Evolutionary conservation across 352 stramenopile genomes (phyloP).

Genomic region (Achlya hypogyna): DNA sequence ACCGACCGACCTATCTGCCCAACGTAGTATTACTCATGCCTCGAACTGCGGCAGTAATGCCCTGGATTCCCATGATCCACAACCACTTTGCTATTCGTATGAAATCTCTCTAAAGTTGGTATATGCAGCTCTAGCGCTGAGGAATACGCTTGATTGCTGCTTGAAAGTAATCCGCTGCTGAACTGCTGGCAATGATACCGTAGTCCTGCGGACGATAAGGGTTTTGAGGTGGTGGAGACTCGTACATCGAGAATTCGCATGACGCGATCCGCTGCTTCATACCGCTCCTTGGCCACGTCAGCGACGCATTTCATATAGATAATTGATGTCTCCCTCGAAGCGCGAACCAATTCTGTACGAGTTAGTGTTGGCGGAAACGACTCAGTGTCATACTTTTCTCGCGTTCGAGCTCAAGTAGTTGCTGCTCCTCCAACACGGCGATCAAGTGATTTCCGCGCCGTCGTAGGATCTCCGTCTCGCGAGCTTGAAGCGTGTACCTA

Average conservation of each 20-base stretch:
- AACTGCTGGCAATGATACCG: not conserved
- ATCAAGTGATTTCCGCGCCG: not conserved
- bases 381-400: not conserved
- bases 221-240: not conserved
- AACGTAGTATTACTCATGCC: too few species aligned
- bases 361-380: not conserved
- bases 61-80: too few species aligned
- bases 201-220: not conserved
- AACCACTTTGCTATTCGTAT: too few species aligned
- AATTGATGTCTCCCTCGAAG: not conserved
- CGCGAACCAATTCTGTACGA: not conserved
- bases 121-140: not conserved
- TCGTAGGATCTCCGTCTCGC: not conserved
- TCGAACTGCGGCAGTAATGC: too few species aligned
- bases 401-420: not conserved
- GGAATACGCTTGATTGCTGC: not conserved
- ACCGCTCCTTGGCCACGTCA: conserved; percentile 42
- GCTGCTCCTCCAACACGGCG: not conserved
- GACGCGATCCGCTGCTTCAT: conserved; percentile 56
- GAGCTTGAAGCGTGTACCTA: not conserved
- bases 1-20: too few species aligned
- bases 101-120: too few species aligned
- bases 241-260: conserved; percentile 67
- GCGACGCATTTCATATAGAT: conserved; percentile 24
- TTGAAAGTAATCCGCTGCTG: not conserved